These are phyloP conservation scores for Aspergillus aculeatus DNA, from an alignment of 2,329 filamentous ascomycete species.

Conservation along the genomic window DNA sequence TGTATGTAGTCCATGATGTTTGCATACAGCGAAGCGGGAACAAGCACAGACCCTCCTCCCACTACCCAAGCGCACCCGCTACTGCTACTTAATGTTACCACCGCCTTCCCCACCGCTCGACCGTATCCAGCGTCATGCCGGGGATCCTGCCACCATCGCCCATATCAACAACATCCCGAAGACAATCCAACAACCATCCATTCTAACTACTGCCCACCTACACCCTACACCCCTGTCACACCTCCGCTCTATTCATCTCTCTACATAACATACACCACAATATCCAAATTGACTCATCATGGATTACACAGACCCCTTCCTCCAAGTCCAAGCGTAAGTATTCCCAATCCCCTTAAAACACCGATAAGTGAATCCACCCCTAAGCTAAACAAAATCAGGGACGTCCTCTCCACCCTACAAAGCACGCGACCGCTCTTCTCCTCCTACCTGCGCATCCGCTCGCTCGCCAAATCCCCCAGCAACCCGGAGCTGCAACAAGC, in stretches of 20 bases:
- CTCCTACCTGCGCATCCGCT: conserved; percentile 93
- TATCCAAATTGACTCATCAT: conserved; percentile 22
- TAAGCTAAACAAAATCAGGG: conserved; percentile 52
- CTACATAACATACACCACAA: neutral
- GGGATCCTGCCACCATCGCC: no score
- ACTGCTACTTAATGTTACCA: no score
- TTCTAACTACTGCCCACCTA: neutral
- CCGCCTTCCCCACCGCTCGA: no score
- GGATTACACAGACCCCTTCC: conserved; percentile 46
- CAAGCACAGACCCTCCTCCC: no score
- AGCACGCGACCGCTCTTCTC: conserved; percentile 83
- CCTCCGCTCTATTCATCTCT: neutral
- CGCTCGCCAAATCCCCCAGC: conserved; percentile 67
- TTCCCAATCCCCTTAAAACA: neutral
- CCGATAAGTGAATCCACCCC: neutral
- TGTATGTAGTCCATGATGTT: no score
- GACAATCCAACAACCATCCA: no score
- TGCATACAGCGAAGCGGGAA: no score
- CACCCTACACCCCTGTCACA: neutral
- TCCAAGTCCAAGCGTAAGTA: conserved; percentile 49
- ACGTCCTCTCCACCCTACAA: conserved; percentile 80
- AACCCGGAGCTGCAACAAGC: conserved; percentile 70
- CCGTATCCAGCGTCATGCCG: no score
- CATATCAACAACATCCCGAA: no score
- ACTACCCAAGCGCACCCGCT: no score